Base-by-base conservation (phyloP, 1,284 basidiomycete genomes). In the Ganoderma meredithae region DNA sequence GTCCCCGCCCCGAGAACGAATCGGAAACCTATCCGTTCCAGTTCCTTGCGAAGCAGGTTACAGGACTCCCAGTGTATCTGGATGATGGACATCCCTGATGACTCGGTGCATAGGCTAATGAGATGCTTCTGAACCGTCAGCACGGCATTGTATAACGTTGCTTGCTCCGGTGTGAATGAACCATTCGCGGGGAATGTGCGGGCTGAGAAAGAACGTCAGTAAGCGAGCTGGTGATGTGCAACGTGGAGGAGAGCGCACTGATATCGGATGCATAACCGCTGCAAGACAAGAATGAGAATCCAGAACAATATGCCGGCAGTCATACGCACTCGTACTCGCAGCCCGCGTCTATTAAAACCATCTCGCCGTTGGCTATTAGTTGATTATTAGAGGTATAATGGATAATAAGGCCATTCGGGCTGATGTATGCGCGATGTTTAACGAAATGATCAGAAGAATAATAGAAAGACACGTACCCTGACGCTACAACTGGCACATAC, bases 241-340 rank as follows among this genome's bases (percentile, higher is more conserved):
- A 15, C 25, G 40, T 10, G 59, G 17, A 69, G 52, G 66, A 31
- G 53, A 88, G 69, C 52, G 27, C 71, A 93, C 92, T 98, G 74
- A 99, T 98, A 79, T 99, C 97, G 53, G 95, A 96, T 1, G 96
- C 95, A 77, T 99, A 99, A 61, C 95, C 95, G 72, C 93, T 95
- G 47, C 68, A 6, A 17, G 25, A 25, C 10, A 1, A 5, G 15
- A 17, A 22, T 67, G 6, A 65, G 49, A n/a, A 5, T 9, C 15
- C 17, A 36, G 15, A 39, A 2, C 12, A 25, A 12, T 4, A 1
- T 27, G 12, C 31, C 15, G 7, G 39, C 17, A 15, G n/a, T 19
- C 22, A 1, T 22, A 79, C 90, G 69, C 77, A 95, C 90, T 94
- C 91, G 79, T 90, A 92, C 85, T 96, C 95, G 76, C 94, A 95